These are phyloP conservation scores for Solanum commersonii DNA, from an alignment of 257 asterid species.

Conservation along the genomic window DNA sequence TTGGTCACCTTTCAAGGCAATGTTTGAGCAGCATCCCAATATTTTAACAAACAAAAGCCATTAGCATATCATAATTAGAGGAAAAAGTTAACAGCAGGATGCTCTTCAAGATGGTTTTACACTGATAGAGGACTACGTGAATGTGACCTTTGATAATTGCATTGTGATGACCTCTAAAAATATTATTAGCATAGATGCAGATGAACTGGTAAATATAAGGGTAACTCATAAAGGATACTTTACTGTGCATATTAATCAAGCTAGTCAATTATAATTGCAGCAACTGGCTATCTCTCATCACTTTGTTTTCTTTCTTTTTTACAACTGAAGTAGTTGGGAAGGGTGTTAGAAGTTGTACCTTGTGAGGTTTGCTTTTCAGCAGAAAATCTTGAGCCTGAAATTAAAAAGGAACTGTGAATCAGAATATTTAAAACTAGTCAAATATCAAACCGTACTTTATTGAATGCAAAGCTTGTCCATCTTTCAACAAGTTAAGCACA, in stretches of 20 bases:
- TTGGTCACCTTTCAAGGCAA: not conserved
- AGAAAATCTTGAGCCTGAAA: slow-evolving; percentile 77
- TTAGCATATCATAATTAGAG: not conserved
- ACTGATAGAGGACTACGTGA: not conserved
- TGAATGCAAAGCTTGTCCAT: not conserved
- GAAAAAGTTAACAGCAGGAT: not conserved
- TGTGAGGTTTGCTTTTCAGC: slow-evolving; percentile 72
- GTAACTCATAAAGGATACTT: not conserved
- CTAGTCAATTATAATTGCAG: not conserved
- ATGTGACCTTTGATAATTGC: not conserved
- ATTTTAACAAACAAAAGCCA: not conserved
- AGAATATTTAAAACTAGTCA: not conserved
- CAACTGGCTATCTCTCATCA: not conserved
- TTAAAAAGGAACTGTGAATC: not conserved
- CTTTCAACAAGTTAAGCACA: not conserved
- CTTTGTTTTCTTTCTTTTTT: not conserved
- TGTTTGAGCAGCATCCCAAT: not conserved
- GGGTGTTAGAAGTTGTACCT: slow-evolving; percentile 37
- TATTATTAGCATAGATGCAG: not conserved
- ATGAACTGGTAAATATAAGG: not conserved
- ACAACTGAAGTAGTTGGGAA: not conserved
- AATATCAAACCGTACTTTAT: not conserved
- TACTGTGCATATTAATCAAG: not conserved
- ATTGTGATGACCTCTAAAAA: not conserved
- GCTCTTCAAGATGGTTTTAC: not conserved